Evolutionary conservation across 352 stramenopile genomes (phyloP), one percentile per base, ranked within the genome.

Genomic region (Thalassiosira sp.): DNA sequence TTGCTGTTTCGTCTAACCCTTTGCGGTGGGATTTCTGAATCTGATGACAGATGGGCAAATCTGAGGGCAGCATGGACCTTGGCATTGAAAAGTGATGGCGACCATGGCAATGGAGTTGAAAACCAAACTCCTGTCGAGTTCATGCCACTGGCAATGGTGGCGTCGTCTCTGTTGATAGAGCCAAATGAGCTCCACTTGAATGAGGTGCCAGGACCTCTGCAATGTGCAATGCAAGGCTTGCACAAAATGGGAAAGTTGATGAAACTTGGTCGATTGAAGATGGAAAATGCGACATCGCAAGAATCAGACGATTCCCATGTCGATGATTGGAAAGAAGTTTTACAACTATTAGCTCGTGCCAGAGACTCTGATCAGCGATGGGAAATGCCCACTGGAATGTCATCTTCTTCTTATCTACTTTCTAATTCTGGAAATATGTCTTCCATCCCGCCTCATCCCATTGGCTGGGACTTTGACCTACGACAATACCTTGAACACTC

Each of bases 1-100:
- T 43, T 91, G 11, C 43, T 92, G 22, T 77, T 90, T n/a, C 83
- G 84, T 20, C 61, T 92, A 0, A 92, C 87, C 24, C 51, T 92
- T 5, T 74, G 83, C 58, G 87, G 81, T 49, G 84, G 69, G 18
- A 72, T 92, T 31, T 63, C 65, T 20, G 52, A 42, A 16, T 67
- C 76, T 18, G 85, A 92, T 63, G 49, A 75, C 46, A 65, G 84
- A 51, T 92, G 87, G 87, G 76, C 77, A 37, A 75, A 86, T 68
- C 24, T 91, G 6, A 58, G 57, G 15, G 79, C 80, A 61, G 74
- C 87, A 5, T 92, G 84, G 87, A 60, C 54, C 48, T 54, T 71
- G 8, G 53, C 77, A 22, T 62, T 88, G 5, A 51, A 81, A 53
- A 73, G 65, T 43, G 62, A 79, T 33, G 40, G 25, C 20, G 24